A percentile compares a stretch with the other conserved stretches of the same genome.
phyloP scores from a whole-genome alignment of 2,329 filamentous ascomycete genomes.

The Fusarium aywerte region DNA sequence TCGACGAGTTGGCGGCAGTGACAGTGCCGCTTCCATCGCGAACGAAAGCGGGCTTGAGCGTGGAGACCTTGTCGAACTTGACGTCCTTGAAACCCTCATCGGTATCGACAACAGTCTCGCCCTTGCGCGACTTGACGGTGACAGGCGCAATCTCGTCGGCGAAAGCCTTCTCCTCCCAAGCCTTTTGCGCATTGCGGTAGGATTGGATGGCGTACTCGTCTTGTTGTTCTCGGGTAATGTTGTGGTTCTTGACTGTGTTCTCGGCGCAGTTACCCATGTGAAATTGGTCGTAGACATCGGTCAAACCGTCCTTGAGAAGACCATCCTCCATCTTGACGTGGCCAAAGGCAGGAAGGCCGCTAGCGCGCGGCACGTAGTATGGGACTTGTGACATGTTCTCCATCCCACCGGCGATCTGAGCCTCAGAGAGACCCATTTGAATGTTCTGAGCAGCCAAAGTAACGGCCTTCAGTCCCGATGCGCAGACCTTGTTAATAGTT shows the following conservation, averaged over 20 bases:
- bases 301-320: slow-evolving; percentile 91
- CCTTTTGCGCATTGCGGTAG: slow-evolving; percentile 88
- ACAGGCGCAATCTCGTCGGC: slow-evolving; percentile 91
- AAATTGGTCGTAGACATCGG: slow-evolving; percentile 95
- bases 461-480: slow-evolving; percentile 93
- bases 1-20: slow-evolving; percentile 93
- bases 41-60: slow-evolving; percentile 90
- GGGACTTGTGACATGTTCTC: slow-evolving; percentile 97
- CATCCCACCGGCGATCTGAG: slow-evolving; percentile 94
- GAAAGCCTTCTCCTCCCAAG: slow-evolving; percentile 86
- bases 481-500: slow-evolving; percentile 98
- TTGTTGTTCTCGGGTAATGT: slow-evolving; percentile 84
- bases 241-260: slow-evolving; percentile 88
- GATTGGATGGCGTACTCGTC: slow-evolving; percentile 90
- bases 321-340: slow-evolving; percentile 90
- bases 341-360: slow-evolving; percentile 84
- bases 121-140: slow-evolving; percentile 85
- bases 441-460: slow-evolving; percentile 92
- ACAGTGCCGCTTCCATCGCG: slow-evolving; percentile 87
- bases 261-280: slow-evolving; percentile 99
- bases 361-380: slow-evolving; percentile 88
- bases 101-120: slow-evolving; percentile 78
- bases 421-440: slow-evolving; percentile 87
- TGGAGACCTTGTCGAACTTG: slow-evolving; percentile 86
- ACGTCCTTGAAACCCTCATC: slow-evolving; percentile 92